Evolutionary conservation across 495 filamentous ascomycete species (phyloP).

Genomic region (Melanomma pulvis-pyrius): DNA sequence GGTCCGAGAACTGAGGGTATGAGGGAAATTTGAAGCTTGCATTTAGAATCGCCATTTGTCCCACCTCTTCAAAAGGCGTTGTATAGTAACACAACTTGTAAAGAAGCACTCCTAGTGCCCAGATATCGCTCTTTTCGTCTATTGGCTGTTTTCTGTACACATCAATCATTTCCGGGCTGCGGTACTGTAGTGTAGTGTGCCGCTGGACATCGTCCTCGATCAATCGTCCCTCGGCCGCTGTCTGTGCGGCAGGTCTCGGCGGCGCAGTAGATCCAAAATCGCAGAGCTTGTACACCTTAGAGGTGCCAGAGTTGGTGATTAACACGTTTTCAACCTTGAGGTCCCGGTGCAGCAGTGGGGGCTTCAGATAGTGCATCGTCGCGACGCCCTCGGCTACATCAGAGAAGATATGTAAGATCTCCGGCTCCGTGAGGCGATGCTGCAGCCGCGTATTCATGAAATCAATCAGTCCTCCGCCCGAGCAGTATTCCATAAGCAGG

Average conservation of each 20-base stretch:
- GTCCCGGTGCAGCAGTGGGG: constrained; percentile 89
- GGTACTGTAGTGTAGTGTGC: constrained; percentile 95
- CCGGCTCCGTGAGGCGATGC: constrained; percentile 94
- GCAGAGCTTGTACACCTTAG: constrained; percentile 84
- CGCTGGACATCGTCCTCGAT: constrained; percentile 97
- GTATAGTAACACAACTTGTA: constrained; percentile 99
- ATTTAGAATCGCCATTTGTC: constrained; percentile 97
- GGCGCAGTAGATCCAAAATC: constrained; percentile 94
- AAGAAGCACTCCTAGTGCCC: constrained; percentile 91
- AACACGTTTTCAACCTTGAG: constrained; percentile 98
- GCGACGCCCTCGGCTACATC: constrained; percentile 96
- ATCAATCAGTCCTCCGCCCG: constrained; percentile 89
- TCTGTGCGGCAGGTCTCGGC: constrained; percentile 80
- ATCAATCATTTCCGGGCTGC: constrained; percentile 98
- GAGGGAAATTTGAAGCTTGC: constrained; percentile 90
- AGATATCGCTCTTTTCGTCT: constrained; percentile 98
- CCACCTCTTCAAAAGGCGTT: constrained; percentile 96
- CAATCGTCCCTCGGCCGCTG: constrained; percentile 79
- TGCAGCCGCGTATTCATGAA: constrained; percentile 99
- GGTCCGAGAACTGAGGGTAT: constrained; percentile 87
- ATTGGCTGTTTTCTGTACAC: constrained; percentile 96
- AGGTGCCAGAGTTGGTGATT: constrained; percentile 67
- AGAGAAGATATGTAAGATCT: constrained; percentile 94
- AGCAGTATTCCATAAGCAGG: constrained; percentile 91
- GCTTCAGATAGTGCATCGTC: constrained; percentile 98